Evolutionary conservation across 768 basidiomycete genomes (phyloP), one percentile per base, ranked within the genome.

Genomic region (Leucocoprinus sp.): DNA sequence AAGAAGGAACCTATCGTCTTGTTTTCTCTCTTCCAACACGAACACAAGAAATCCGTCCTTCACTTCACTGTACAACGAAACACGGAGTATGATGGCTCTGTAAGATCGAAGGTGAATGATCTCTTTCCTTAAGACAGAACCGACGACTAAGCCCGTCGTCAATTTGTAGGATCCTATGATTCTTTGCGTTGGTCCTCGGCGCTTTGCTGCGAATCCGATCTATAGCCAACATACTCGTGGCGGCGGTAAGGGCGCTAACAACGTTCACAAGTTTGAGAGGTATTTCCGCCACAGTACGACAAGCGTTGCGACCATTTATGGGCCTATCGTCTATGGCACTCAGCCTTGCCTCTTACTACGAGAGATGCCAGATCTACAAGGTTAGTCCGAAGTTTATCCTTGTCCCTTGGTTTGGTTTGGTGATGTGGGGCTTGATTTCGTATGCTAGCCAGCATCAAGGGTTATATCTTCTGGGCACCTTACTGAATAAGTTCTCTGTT

Each of bases 191-290:
- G 96, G 95, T 1, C 87, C 92, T 8, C 80, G 93, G 35, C 78
- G 93, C 34, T 70, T 96, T 53, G 72, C 70, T 15, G 81, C 93
- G 33, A 88, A 84, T 52, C 96, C 96, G 0, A 64, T 93, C 24
- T 99, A 87, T 67, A 93, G 92, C 53, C 92, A 96, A 56, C 91
- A 93, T 55, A 82, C 86, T 2, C 77, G 82, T 5, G 93, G 92
- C 9, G 92, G 92, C 14, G 89, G 87, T 12, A 88, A 84, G 60
- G 92, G 93, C 8, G 72, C 80, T 34, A 99, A 99, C 71, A 97
- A 98, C 55, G 92, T 96, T 2, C 93, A 98, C 72, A 99, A 97
- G 58, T 93, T 85, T 44, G 91, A 96, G 64, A 79, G 88, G 24
- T 99, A 80, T 64, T 71, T 97, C 22, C 78, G 85, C 33, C 90